Percentiles rank a stretch among this genome's conserved stretches.
phyloP scores from a whole-genome alignment of 306 rosid genomes.

The Prunus campanulata region DNA sequence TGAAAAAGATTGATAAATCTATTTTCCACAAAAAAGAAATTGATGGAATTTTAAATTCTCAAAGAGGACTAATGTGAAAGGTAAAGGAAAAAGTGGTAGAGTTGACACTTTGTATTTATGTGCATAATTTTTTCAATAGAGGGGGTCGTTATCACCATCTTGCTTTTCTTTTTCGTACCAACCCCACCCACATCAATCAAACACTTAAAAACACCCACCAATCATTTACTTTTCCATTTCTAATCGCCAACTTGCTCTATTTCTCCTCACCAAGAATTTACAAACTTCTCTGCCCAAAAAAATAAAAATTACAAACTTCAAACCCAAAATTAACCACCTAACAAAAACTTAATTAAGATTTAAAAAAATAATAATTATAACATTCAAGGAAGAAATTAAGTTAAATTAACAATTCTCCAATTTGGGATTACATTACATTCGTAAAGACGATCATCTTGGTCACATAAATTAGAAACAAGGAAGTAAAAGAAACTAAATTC shows the following conservation, averaged over 20 bases:
- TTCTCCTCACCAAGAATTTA: neutral
- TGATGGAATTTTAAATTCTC: neutral
- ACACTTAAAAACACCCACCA: constrained; percentile 27
- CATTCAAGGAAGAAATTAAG: neutral
- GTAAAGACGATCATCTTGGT: constrained; percentile 11
- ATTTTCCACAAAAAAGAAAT: neutral
- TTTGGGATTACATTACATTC: constrained; percentile 16
- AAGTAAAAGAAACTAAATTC: neutral
- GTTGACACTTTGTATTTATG: constrained; percentile 10
- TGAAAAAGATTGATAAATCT: too few relatives aligned
- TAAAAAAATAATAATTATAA: too few relatives aligned
- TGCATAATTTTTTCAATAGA: constrained; percentile 11
- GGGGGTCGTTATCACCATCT: constrained; percentile 18
- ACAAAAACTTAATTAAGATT: neutral
- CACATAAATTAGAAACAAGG: constrained; percentile 2
- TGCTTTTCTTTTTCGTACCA: constrained; percentile 18
- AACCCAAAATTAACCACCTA: neutral
- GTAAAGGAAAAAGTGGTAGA: neutral
- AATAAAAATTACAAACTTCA: neutral
- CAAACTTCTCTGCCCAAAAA: too few relatives aligned
- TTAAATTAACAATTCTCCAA: constrained; percentile 9
- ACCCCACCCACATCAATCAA: constrained; percentile 28
- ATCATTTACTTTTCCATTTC: constrained; percentile 34
- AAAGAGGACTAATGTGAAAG: neutral
- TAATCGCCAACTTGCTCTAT: constrained; percentile 12